Evolutionary conservation across 2,329 filamentous ascomycete genomes (phyloP).

Genomic region (Calonectria leucothoes): DNA sequence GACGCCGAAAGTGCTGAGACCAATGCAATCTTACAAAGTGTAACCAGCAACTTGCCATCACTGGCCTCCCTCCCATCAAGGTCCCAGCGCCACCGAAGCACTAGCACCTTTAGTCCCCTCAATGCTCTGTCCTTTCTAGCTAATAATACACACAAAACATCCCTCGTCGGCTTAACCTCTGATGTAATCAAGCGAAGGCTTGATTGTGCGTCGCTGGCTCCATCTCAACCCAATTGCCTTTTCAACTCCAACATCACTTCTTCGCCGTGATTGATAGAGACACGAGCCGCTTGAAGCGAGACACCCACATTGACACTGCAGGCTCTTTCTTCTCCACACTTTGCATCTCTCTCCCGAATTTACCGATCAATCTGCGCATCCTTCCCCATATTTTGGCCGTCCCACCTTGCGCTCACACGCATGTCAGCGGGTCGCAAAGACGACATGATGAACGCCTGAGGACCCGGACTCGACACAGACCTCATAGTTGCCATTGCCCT

Average conservation of each 20-base stretch:
- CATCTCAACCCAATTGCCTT: not conserved
- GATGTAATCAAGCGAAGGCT: not conserved
- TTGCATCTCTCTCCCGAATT: not conserved
- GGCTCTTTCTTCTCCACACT: not conserved
- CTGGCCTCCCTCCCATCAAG: not conserved
- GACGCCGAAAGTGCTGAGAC: not conserved
- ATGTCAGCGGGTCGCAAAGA: not conserved
- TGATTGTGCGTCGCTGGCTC: not conserved
- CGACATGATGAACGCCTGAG: not conserved
- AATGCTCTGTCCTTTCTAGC: not conserved
- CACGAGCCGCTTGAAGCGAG: not conserved
- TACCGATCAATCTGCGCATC: conserved; percentile 6
- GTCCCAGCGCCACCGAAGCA: not conserved
- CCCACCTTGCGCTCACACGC: not conserved
- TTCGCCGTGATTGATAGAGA: not conserved
- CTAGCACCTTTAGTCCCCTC: not conserved
- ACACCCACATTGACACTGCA: not conserved
- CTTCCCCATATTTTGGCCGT: not conserved
- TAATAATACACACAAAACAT: conserved; percentile 3
- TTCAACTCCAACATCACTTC: not conserved
- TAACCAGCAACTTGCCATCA: not conserved
- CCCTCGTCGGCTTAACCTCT: not conserved
- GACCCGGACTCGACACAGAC: not conserved
- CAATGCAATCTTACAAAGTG: not conserved
- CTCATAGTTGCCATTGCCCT: not conserved